These are phyloP conservation scores for Auricularia auricula-judae DNA, from an alignment of 768 basidiomycete species.

Conservation along the genomic window DNA sequence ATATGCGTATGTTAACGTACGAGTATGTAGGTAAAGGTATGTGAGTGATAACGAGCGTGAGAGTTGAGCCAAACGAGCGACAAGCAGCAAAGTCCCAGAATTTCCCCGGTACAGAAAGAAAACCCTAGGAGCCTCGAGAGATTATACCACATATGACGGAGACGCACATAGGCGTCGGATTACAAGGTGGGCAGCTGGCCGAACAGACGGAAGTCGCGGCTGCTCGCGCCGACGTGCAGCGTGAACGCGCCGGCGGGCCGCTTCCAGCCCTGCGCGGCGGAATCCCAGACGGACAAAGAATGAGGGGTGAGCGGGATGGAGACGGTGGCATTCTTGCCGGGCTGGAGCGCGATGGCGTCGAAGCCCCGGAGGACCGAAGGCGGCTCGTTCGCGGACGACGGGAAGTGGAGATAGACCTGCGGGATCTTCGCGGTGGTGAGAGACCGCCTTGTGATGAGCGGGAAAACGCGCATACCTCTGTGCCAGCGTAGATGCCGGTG, in stretches of 20 bases:
- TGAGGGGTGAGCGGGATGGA: background rate
- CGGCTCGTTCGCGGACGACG: constrained; percentile 7
- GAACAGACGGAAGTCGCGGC: constrained; percentile 31
- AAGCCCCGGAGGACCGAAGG: constrained; percentile 15
- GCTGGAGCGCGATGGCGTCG: constrained; percentile 7
- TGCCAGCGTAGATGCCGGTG: constrained; percentile 13
- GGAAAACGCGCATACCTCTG: constrained; percentile 8
- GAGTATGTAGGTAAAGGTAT: background rate
- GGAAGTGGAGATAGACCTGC: constrained; percentile 14
- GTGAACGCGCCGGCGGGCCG: constrained; percentile 40
- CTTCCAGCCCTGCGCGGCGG: constrained; percentile 36
- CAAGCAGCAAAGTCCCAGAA: background rate
- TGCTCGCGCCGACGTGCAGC: constrained; percentile 43
- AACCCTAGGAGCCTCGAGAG: background rate
- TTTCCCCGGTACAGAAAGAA: background rate
- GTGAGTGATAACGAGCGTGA: background rate
- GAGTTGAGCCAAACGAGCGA: background rate
- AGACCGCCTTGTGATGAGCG: background rate
- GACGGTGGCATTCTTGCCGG: constrained; percentile 7
- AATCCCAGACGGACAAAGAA: constrained; percentile 40
- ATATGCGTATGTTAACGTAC: background rate
- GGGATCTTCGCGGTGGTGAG: constrained; percentile 4
- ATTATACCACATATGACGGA: background rate
- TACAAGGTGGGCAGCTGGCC: background rate
- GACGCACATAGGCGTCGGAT: background rate